Conservation (phyloP, 805 yeast species). For the Pichia heedii region DNA sequence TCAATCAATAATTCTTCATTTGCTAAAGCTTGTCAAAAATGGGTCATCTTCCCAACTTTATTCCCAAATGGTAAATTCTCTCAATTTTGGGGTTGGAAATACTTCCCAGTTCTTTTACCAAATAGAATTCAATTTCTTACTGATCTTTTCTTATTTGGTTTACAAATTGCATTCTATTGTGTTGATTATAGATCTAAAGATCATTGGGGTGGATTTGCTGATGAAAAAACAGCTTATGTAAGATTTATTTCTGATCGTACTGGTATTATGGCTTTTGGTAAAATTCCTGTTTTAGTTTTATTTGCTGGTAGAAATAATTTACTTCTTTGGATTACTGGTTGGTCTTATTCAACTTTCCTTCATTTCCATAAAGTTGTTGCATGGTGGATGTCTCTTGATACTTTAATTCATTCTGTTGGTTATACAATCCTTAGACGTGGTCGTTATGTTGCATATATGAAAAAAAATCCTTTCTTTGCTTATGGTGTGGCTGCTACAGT, state of each 20-base stretch:
- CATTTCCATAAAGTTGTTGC: slow-evolving; percentile 62
- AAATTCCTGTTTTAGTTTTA: slow-evolving; percentile 33
- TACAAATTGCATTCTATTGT: slow-evolving; percentile 19
- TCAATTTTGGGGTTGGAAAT: slow-evolving; percentile 12
- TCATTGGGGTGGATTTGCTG: slow-evolving; percentile 19
- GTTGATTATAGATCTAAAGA: slow-evolving; percentile 11
- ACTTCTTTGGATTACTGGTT: slow-evolving; percentile 34
- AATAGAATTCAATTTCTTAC: slow-evolving; percentile 27
- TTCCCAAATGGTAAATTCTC: slow-evolving; percentile 17
- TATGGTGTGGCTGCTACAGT: slow-evolving; percentile 35
- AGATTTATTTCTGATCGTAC: slow-evolving; percentile 26
- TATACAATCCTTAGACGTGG: slow-evolving; percentile 18
- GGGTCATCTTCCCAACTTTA: slow-evolving; percentile 33
- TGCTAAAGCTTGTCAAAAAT: slow-evolving; percentile 27
- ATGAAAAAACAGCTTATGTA: slow-evolving; percentile 28
- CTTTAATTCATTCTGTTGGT: slow-evolving; percentile 32
- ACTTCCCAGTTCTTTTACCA: slow-evolving; percentile 20
- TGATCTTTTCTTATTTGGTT: slow-evolving; percentile 18
- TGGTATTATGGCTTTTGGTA: slow-evolving; percentile 33
- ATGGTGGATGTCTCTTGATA: slow-evolving; percentile 35
- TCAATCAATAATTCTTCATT: slow-evolving; percentile 13
- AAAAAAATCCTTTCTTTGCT: slow-evolving; percentile 11
- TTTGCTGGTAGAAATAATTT: slow-evolving; percentile 43
- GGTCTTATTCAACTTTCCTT: slow-evolving; percentile 35
- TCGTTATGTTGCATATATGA: slow-evolving; percentile 5